A percentile compares a stretch with the other conserved stretches of the same genome.
Conservation (phyloP, 2,329 filamentous ascomycete species). For the Drechslerella dactyloides region DNA sequence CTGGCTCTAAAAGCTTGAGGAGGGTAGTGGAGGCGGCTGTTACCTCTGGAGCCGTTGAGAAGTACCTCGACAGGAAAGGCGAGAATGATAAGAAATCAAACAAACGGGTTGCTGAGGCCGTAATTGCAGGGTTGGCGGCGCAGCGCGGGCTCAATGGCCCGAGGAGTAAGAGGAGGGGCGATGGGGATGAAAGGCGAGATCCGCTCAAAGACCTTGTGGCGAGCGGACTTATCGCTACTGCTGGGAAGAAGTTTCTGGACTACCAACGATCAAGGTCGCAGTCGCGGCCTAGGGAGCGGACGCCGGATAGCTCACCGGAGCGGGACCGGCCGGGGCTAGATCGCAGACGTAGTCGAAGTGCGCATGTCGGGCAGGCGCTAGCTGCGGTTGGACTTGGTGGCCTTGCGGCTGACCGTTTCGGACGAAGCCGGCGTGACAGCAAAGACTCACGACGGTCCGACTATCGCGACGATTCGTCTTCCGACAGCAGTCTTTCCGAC, state of each 20-base stretch:
- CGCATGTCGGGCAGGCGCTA: conserved; percentile 23
- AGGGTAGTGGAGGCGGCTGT: conserved; percentile 43
- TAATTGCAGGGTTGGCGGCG: conserved; percentile 41
- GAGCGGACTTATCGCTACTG: conserved; percentile 36
- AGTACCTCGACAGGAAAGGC: conserved; percentile 35
- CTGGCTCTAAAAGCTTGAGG: conserved; percentile 40
- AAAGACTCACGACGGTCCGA: conserved; percentile 12
- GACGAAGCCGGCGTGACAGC: conserved; percentile 31
- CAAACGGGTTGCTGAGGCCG: conserved; percentile 36
- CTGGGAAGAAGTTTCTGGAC: conserved; percentile 46
- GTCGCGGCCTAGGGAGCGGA: conserved; percentile 26
- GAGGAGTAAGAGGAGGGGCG: conserved; percentile 20
- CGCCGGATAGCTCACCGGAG: conserved; percentile 29
- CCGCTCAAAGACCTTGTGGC: conserved; percentile 31
- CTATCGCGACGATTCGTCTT: conserved; percentile 19
- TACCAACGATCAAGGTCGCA: conserved; percentile 43
- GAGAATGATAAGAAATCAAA: conserved; percentile 38
- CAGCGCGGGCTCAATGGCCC: conserved; percentile 33
- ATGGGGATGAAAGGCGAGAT: conserved; percentile 22
- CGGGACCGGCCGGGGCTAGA: conserved; percentile 28
- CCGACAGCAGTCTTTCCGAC: conserved; percentile 45
- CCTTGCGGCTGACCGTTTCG: conserved; percentile 37
- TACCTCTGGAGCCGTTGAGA: conserved; percentile 40
- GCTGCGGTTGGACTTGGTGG: conserved; percentile 38
- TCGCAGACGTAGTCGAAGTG: conserved; percentile 35